Conservation (phyloP, 2,329 filamentous ascomycete genomes). For the Sporothrix variecibatus region DNA sequence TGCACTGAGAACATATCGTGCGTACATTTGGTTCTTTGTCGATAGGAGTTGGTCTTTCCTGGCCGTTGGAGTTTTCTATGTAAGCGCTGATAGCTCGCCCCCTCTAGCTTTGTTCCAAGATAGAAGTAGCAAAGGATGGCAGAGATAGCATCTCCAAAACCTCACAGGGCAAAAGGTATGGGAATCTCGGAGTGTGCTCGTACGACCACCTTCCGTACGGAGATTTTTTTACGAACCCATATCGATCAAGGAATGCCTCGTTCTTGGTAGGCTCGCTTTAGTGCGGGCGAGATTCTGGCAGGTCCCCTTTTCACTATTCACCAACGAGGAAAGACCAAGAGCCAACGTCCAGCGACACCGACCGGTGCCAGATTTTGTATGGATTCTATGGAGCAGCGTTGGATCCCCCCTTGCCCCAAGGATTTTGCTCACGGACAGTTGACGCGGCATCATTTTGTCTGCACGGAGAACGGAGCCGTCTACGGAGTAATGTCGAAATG, state of each 20-base stretch:
- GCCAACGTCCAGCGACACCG: background rate
- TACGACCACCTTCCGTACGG: background rate
- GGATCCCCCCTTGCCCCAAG: background rate
- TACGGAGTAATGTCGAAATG: background rate
- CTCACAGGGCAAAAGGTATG: background rate
- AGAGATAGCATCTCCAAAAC: background rate
- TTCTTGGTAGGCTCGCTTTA: constrained; percentile 9
- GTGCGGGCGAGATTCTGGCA: background rate
- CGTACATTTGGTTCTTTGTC: background rate
- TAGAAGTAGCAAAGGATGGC: background rate
- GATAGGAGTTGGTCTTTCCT: background rate
- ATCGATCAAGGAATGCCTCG: background rate
- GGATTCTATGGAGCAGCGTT: background rate
- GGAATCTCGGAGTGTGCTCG: background rate
- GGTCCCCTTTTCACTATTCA: background rate
- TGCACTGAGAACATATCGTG: background rate
- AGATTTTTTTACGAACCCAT: background rate
- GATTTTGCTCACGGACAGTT: background rate
- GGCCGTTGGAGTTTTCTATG: too few species aligned
- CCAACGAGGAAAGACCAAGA: background rate
- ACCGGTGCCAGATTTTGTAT: background rate
- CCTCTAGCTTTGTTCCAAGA: background rate
- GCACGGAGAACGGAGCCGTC: background rate
- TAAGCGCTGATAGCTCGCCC: too few species aligned
- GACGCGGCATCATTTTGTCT: background rate